Evolutionary conservation across 169 alveolate genomes (phyloP).

Genomic region (Cryptosporidium muris): DNA sequence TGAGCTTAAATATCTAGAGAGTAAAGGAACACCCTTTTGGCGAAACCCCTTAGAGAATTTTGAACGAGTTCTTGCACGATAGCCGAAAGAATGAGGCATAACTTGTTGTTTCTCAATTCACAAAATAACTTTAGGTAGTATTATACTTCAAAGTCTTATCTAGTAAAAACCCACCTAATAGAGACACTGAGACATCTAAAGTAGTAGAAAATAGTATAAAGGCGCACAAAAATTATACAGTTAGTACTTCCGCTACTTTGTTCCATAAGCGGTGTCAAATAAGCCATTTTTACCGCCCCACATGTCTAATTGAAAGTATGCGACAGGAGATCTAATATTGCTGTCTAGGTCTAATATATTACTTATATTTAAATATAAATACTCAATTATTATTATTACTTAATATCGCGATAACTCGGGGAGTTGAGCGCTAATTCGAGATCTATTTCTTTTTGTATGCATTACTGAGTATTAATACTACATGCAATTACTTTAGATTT

Average conservation of each 20-base stretch:
- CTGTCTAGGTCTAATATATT: too few relatives aligned
- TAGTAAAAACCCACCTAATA: not conserved
- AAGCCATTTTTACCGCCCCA: too few relatives aligned
- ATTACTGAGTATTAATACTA: not conserved
- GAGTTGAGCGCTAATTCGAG: constrained; percentile 19
- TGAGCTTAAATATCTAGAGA: constrained; percentile 90
- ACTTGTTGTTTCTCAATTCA: constrained; percentile 4
- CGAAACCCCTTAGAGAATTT: constrained; percentile 96
- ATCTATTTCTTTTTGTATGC: constrained; percentile 17
- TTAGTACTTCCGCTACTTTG: too few relatives aligned
- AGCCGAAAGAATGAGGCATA: constrained; percentile 90
- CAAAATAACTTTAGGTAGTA: not conserved
- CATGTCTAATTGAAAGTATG: too few relatives aligned
- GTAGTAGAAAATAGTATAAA: too few relatives aligned
- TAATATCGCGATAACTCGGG: too few relatives aligned
- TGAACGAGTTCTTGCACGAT: constrained; percentile 97
- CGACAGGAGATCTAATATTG: too few relatives aligned
- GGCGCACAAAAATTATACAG: too few relatives aligned
- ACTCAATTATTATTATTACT: too few relatives aligned
- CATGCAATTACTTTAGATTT: too few relatives aligned
- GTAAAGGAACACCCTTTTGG: constrained; percentile 93
- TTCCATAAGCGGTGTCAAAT: too few relatives aligned
- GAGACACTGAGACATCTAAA: constrained; percentile 68
- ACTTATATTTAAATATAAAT: too few relatives aligned
- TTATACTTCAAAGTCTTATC: constrained; percentile 1